Evolutionary conservation across 176 grass and related monocot species (phyloP).

Genomic region (Bonia amplexicaulis): DNA sequence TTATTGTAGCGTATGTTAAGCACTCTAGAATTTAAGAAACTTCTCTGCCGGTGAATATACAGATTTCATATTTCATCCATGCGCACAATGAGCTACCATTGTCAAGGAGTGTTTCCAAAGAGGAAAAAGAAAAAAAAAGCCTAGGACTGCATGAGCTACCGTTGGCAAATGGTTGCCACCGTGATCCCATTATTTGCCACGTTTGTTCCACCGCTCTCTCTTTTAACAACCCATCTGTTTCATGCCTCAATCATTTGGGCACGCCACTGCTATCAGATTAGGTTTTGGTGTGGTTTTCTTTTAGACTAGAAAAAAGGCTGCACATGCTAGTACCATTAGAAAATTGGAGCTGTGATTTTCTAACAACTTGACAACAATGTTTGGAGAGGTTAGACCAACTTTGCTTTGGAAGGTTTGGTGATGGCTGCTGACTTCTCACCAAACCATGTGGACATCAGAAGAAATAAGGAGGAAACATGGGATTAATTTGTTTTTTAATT

Average conservation of each 20-base stretch:
- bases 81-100: not conserved
- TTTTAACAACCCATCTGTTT: not conserved
- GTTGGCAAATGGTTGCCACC: not conserved
- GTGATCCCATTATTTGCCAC: not conserved
- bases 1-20: not conserved
- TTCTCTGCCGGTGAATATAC: no score
- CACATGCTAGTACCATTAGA: conserved; percentile 4
- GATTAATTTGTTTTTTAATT: not conserved
- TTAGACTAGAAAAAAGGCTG: not conserved
- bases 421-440: conserved; percentile 30
- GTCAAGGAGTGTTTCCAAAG: no score
- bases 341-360: not conserved
- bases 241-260: conserved; percentile 31
- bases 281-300: not conserved
- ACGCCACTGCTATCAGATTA: conserved; percentile 8
- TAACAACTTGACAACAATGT: conserved; percentile 36
- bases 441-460: not conserved
- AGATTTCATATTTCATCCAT: not conserved
- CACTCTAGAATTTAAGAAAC: not conserved
- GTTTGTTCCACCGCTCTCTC: not conserved
- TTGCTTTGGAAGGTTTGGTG: conserved; percentile 22
- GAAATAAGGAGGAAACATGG: not conserved
- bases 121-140: not conserved
- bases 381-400: conserved; percentile 39
- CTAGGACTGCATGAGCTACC: not conserved